phyloP scores from a whole-genome alignment of 176 grass and related monocot species.

The Ensete glaucum region DNA sequence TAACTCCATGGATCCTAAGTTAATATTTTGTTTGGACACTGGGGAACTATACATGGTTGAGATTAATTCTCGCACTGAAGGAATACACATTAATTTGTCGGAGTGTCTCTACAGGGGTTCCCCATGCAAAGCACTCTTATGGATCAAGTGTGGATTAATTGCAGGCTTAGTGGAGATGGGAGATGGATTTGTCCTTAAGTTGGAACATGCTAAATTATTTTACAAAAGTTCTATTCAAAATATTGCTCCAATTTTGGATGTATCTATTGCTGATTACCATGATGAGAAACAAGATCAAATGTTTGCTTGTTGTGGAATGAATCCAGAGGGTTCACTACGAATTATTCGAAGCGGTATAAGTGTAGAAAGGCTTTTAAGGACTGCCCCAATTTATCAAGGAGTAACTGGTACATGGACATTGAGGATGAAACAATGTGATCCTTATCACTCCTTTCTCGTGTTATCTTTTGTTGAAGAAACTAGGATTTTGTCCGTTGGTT shows the following conservation, averaged over 20 bases:
- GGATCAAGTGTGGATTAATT: slow-evolving; percentile 63
- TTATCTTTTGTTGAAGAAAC: slow-evolving; percentile 97
- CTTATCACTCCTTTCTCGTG: slow-evolving; percentile 92
- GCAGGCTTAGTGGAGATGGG: slow-evolving; percentile 90
- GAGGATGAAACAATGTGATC: slow-evolving; percentile 80
- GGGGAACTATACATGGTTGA: slow-evolving; percentile 82
- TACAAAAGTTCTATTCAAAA: slow-evolving; percentile 83
- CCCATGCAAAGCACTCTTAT: slow-evolving; percentile 64
- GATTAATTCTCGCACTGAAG: slow-evolving; percentile 56
- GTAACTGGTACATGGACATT: slow-evolving; percentile 86
- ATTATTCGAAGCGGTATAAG: slow-evolving; percentile 80
- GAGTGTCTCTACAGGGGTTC: slow-evolving; percentile 55
- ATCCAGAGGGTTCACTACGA: slow-evolving; percentile 80
- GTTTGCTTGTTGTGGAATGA: slow-evolving; percentile 96
- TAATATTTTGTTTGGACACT: slow-evolving; percentile 75
- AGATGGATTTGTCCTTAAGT: slow-evolving; percentile 83
- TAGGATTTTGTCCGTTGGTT: slow-evolving; percentile 87
- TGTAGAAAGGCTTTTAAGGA: slow-evolving; percentile 88
- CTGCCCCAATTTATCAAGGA: slow-evolving; percentile 76
- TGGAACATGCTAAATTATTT: slow-evolving; percentile 48
- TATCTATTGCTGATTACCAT: slow-evolving; percentile 74
- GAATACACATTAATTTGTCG: slow-evolving; percentile 45
- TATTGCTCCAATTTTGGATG: slow-evolving; percentile 91
- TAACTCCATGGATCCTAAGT: slow-evolving; percentile 37
- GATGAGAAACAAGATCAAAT: slow-evolving; percentile 96